These are phyloP conservation scores for Beauveria medogensis DNA, from an alignment of 2,329 filamentous ascomycete genomes.

Conservation along the genomic window DNA sequence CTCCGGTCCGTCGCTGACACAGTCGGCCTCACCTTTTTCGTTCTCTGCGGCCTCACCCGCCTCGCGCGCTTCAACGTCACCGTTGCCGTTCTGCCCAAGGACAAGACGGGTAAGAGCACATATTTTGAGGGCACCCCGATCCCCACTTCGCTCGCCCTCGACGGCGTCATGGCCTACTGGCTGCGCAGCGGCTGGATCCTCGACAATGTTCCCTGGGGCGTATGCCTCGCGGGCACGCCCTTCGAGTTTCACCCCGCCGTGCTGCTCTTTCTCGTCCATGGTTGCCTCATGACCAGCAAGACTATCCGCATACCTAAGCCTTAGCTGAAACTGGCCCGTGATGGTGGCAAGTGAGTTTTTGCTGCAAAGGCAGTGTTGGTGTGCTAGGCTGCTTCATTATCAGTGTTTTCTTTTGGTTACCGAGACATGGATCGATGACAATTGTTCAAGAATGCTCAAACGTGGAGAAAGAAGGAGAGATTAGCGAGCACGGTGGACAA, in stretches of 20 bases:
- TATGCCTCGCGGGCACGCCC: constrained; percentile 55
- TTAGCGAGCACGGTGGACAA: neutral
- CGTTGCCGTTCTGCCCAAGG: constrained; percentile 80
- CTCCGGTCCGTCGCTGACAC: constrained; percentile 80
- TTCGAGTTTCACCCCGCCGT: constrained; percentile 82
- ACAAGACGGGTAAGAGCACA: constrained; percentile 79
- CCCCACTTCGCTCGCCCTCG: constrained; percentile 77
- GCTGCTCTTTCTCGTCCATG: constrained; percentile 76
- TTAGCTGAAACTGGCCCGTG: constrained; percentile 21
- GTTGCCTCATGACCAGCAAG: constrained; percentile 92
- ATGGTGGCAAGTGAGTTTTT: neutral
- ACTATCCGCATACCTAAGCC: constrained; percentile 92
- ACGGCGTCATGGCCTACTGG: constrained; percentile 84
- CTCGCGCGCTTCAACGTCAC: constrained; percentile 98
- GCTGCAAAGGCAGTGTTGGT: neutral
- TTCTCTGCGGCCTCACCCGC: constrained; percentile 86
- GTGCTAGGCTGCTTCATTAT: neutral
- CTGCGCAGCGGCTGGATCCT: constrained; percentile 72
- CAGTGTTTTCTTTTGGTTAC: neutral
- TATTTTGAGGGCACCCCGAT: constrained; percentile 98
- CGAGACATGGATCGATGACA: neutral
- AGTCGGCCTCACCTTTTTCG: constrained; percentile 73
- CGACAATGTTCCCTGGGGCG: constrained; percentile 68
- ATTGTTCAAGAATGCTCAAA: neutral
- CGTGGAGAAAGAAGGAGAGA: neutral